Evolutionary conservation across 768 basidiomycete genomes (phyloP).

Genomic region (Xerocomellus intermedius): DNA sequence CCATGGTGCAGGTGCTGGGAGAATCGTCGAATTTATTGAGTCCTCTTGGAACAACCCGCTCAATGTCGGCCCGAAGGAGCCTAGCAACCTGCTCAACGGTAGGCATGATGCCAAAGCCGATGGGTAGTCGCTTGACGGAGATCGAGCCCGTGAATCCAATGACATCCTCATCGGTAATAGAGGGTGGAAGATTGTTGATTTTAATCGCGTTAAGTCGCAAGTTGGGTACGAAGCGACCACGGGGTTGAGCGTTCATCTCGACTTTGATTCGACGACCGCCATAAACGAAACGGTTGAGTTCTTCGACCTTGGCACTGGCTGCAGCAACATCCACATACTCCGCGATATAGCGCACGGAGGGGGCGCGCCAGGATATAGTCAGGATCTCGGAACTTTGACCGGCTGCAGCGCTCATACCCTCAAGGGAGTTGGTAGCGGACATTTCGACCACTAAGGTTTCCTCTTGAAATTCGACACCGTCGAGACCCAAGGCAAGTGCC

Average conservation of each 20-base stretch:
- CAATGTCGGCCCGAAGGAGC: conserved; percentile 27
- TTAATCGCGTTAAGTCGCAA: conserved; percentile 39
- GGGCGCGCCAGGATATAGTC: conserved; percentile 51
- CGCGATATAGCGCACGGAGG: conserved; percentile 46
- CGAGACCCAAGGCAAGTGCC: conserved; percentile 42
- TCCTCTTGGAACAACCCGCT: conserved; percentile 14
- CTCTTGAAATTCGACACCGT: conserved; percentile 48
- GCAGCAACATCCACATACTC: conserved; percentile 33
- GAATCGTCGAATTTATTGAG: conserved; percentile 29
- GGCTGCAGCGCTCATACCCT: conserved; percentile 41
- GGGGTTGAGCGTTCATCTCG: conserved; percentile 41
- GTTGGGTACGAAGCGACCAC: conserved; percentile 24
- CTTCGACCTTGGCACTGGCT: conserved; percentile 31
- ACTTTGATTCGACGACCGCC: conserved; percentile 47
- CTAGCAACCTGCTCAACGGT: conserved; percentile 19
- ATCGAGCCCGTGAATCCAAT: conserved; percentile 31
- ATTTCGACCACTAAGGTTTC: conserved; percentile 43
- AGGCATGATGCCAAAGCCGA: conserved; percentile 22
- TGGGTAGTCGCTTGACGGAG: conserved; percentile 24
- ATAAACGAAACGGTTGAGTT: conserved; percentile 37
- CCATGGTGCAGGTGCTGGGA: conserved; percentile 17
- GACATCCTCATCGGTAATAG: conserved; percentile 25
- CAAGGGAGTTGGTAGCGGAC: conserved; percentile 36
- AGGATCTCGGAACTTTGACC: conserved; percentile 38
- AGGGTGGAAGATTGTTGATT: conserved; percentile 41